Evolutionary conservation across 805 yeast species (phyloP), one percentile per base, ranked within the genome.

Genomic region (Maudiozyma barnettii): DNA sequence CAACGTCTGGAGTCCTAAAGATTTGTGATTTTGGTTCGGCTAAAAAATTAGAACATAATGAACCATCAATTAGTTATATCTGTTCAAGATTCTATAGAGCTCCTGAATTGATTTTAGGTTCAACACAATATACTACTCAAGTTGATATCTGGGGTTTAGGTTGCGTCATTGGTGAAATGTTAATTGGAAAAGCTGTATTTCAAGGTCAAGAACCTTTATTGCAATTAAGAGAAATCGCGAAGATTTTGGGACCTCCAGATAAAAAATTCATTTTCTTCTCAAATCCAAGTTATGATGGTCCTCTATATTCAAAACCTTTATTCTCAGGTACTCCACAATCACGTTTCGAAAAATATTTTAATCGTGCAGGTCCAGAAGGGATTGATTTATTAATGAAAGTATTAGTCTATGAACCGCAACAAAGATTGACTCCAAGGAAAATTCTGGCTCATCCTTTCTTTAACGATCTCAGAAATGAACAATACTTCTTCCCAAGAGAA

Each of bases 141-240:
- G 91, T 93, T 49, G 99, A 93, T 65, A 84, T 90, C 58, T 93
- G 99, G 99, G 96, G 97, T 16, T 72, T 91, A 50, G 99, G 98
- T 1, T 91, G 99, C 70, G 96, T 93, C 33, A 70, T 93, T 50
- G 96, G 97, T 13, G 99, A 93, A 67, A 82, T 93, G 86, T 74
- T 84, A 48, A 75, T 89, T 52, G 97, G 97, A 14, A 82, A 79
- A 61, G 95, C 98, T 1, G 79, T 93, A n/a, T 93, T 93, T 70
- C 96, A 90, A 67, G 98, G 99, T 41, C 86, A 81, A 56, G 83
- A 85, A 51, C 95, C 96, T 45, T 77, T 82, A 61, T 75, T 87
- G 52, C 99, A 93, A 66, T 72, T 93, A 52, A 82, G 91, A 54
- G 95, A 91, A 61, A 89, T 93, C 51, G 82, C 95, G 36, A 89